Evolutionary conservation across 31 red algal species (phyloP).

Genomic region (Porphyra umbilicalis): DNA sequence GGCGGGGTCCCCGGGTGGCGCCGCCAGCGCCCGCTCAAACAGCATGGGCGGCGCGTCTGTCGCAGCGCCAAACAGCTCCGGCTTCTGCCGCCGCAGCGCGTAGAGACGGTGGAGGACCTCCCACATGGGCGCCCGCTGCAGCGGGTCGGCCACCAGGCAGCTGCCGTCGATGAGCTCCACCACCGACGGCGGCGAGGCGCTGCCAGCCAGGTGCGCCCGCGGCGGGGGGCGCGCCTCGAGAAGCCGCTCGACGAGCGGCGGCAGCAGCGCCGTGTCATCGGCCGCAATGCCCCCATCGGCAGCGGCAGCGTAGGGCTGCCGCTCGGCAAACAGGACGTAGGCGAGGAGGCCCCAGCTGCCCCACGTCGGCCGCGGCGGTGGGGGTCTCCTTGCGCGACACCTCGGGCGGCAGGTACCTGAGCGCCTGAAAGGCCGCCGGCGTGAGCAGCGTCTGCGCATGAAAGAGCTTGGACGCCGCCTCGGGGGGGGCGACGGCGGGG

Average conservation of each 20-base stretch:
- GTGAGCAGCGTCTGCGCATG: neutral
- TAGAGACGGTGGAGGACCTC: neutral
- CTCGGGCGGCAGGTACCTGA: neutral
- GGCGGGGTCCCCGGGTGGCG: neutral
- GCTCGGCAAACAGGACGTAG: conserved; percentile 1
- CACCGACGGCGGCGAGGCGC: neutral
- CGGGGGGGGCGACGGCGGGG: neutral
- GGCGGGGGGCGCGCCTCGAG: neutral
- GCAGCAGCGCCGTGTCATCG: neutral
- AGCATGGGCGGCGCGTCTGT: neutral
- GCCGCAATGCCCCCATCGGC: neutral
- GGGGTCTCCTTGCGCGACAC: neutral
- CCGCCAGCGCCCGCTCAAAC: neutral
- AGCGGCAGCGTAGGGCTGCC: neutral
- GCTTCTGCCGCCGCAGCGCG: neutral
- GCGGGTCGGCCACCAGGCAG: neutral
- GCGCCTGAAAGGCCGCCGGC: neutral
- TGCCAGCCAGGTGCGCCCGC: neutral
- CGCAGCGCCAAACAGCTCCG: neutral
- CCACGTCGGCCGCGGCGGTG: neutral
- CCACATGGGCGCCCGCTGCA: neutral
- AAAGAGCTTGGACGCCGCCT: neutral
- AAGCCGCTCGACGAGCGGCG: neutral
- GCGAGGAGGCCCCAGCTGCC: conserved; percentile 1
- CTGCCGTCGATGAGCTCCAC: neutral